Conservation (phyloP, 148 eudicot species). For the Fagopyrum esculentum region DNA sequence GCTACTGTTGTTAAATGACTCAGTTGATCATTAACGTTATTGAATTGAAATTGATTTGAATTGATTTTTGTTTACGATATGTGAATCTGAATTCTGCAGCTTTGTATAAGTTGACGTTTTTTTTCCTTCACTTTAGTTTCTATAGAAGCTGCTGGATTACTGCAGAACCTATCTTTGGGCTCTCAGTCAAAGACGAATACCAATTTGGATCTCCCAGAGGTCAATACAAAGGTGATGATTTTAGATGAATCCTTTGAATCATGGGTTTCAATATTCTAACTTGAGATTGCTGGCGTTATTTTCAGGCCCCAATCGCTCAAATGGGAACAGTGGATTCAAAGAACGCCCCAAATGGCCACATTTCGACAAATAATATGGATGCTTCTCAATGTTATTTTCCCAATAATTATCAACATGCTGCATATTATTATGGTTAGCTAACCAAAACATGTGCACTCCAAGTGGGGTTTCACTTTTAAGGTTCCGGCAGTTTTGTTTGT, state of each 20-base stretch:
- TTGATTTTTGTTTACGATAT: not conserved
- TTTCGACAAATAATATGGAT: constrained; percentile 34
- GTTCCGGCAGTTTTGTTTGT: not conserved
- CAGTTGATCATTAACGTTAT: not conserved
- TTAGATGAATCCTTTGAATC: not conserved
- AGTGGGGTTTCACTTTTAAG: no score
- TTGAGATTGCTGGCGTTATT: not conserved
- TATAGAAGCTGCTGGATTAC: no score
- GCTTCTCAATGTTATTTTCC: constrained; percentile 36
- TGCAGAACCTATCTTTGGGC: no score
- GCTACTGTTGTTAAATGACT: not conserved
- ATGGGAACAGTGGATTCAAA: constrained; percentile 24
- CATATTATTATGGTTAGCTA: constrained; percentile 34
- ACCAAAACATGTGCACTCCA: no score
- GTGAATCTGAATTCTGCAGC: constrained; percentile 11
- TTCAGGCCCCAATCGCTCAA: constrained; percentile 29
- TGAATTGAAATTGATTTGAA: not conserved
- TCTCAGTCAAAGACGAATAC: constrained; percentile 27
- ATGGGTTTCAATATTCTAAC: not conserved
- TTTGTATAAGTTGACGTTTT: no score
- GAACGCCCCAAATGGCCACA: constrained; percentile 33
- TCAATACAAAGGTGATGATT: constrained; percentile 41
- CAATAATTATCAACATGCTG: constrained; percentile 28
- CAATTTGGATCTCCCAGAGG: constrained; percentile 33
- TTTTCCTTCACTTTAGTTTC: constrained; percentile 1